Percentiles rank a stretch among this genome's conserved stretches.
These are phyloP conservation scores for Lactarius deliciosus DNA, from an alignment of 768 basidiomycete species.

Conservation along the genomic window DNA sequence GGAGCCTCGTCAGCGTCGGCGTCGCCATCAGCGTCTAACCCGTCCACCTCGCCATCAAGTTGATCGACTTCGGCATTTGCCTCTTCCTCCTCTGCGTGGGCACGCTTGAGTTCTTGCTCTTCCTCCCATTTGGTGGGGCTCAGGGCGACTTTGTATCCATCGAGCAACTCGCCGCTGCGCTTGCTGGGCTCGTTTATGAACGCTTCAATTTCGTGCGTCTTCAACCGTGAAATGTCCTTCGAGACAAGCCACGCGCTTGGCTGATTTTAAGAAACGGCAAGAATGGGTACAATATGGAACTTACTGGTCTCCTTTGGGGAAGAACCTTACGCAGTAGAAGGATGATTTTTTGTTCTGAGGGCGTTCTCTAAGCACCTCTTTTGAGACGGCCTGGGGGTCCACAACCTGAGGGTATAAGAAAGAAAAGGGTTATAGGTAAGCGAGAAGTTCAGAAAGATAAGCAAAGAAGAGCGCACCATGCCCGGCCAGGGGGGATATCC, in stretches of 20 bases:
- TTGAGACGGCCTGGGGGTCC: conserved; percentile 65
- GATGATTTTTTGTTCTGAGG: conserved; percentile 69
- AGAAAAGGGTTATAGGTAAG: conserved; percentile 19
- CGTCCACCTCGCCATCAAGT: conserved; percentile 53
- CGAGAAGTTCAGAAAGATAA: conserved; percentile 23
- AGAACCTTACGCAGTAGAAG: conserved; percentile 81
- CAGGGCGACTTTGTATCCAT: conserved; percentile 72
- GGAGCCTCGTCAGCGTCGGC: conserved; percentile 43
- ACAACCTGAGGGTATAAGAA: conserved; percentile 59
- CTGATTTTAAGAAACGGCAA: conserved; percentile 19
- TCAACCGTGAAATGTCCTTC: conserved; percentile 79
- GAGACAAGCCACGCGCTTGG: conserved; percentile 79
- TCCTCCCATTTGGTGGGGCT: conserved; percentile 72
- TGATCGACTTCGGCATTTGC: conserved; percentile 67
- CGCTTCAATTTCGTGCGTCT: conserved; percentile 76
- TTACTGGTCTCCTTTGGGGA: conserved; percentile 92
- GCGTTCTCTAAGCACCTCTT: conserved; percentile 62
- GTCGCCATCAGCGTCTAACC: conserved; percentile 47
- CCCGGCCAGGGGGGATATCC: conserved; percentile 96
- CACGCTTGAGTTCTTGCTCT: conserved; percentile 40
- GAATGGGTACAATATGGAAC: conserved; percentile 39
- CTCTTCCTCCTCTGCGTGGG: conserved; percentile 44
- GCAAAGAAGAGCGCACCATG: conserved; percentile 61
- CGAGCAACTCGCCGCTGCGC: conserved; percentile 69
- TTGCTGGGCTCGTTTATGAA: conserved; percentile 79